Evolutionary conservation across 2,329 filamentous ascomycete species (phyloP), one percentile per base, ranked within the genome.

Genomic region (Clonostachys rhizophaga): DNA sequence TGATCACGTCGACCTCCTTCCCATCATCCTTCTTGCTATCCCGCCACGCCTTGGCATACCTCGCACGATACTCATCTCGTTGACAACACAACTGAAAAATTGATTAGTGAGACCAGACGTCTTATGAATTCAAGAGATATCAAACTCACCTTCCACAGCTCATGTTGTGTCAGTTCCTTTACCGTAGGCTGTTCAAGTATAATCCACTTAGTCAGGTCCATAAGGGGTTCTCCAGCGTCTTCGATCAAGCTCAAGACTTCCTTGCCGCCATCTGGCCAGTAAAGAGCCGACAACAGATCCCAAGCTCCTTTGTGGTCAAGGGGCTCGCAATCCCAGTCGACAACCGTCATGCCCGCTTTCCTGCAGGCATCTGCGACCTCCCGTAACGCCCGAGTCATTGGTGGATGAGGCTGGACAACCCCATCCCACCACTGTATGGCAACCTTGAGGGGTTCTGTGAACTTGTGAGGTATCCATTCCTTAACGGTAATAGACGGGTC

Each of bases 241-340:
- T 71, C 65, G 4, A 87, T 67, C 0, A 74, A 69, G 3, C 67
- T 69, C 2, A 63, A 61, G 33, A 77, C 75, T 49, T 80, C 74
- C n/a, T 68, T 63, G 1, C 73, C 83, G 33, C 79, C 83, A 53
- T 87, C 84, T 2, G 71, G 62, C 61, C 79, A 86, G 58, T 84
- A 84, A 2, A 81, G 55, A 2, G 53, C 52, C 3, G 58, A 58
- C 13, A 54, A 20, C 9, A 79, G 67, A 7, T 81, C 65, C 59
- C 78, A 68, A 0, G 72, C 74, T 45, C 76, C 65, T 16, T 63
- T 58, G 52, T 84, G 83, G 46, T 76, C 69, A 52, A 72, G 68
- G 18, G 76, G 63, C 53, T 77, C 60, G 73, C 81, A 78, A 5
- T 62, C 53, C 61, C 61, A 62, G 45, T 82, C 73, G 5, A 84